phyloP scores from a whole-genome alignment of 78 protist genomes.

The Trichosphaerium sp. region DNA sequence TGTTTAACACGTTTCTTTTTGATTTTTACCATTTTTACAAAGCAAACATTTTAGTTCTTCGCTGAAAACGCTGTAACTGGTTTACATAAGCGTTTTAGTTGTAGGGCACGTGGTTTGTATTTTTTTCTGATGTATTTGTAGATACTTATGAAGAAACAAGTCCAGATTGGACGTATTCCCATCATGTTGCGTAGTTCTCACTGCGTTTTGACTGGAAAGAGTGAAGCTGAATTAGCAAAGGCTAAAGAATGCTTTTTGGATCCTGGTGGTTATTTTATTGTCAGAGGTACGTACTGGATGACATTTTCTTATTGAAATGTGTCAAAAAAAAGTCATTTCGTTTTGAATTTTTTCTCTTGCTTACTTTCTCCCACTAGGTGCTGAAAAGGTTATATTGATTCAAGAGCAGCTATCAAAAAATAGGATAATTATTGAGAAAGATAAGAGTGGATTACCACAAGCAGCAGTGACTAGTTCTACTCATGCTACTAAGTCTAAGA shows the following conservation, averaged over 20 bases:
- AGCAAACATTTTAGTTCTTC: too few relatives aligned
- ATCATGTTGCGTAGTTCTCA: constrained; percentile 89
- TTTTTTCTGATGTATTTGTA: too few relatives aligned
- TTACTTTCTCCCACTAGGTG: constrained; percentile 78
- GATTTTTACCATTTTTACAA: too few relatives aligned
- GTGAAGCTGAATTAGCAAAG: constrained; percentile 62
- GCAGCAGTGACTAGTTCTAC: constrained; percentile 76
- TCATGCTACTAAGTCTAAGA: constrained; percentile 74
- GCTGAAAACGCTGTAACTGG: too few relatives aligned
- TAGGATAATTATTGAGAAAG: constrained; percentile 86
- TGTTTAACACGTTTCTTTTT: neutral
- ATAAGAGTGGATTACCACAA: constrained; percentile 43
- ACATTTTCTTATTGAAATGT: neutral
- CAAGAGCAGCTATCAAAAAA: constrained; percentile 94
- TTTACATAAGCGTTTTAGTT: too few relatives aligned
- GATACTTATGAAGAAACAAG: constrained; percentile 8
- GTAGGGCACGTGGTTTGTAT: too few relatives aligned
- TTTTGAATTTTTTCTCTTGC: constrained; percentile 6
- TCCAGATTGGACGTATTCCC: constrained; percentile 92
- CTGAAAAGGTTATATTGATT: constrained; percentile 87
- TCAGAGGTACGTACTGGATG: neutral
- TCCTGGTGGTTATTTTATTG: constrained; percentile 77
- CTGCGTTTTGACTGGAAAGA: constrained; percentile 68
- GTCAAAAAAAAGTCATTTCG: neutral
- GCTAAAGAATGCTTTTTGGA: constrained; percentile 94